Base-by-base conservation (phyloP, 805 yeast species). In the Barnettozyma californica region DNA sequence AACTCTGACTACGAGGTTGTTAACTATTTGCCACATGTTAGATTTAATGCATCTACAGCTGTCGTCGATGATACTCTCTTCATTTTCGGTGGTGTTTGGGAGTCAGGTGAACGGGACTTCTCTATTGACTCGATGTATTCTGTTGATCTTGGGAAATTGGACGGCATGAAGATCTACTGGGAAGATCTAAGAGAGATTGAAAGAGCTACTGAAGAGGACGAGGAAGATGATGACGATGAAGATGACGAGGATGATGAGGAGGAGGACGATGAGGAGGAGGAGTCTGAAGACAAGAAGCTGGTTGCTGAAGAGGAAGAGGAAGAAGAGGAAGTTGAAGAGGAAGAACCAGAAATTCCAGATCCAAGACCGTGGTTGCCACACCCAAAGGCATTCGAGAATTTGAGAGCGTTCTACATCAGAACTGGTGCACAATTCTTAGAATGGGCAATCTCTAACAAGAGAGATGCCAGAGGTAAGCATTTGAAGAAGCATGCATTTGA, bases 301-400 rank as follows among this genome's bases (percentile, higher is more conserved):
- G 68, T 61, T 41, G 70, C 66, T 9, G 70, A 63, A 27, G 71
- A 68, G 9, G 85, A 77, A 23, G 87, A 77, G n/a, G 87, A 80
- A 39, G 90, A 80, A 38, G 84, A 76, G 39, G 87, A 74, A 13
- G 78, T 64, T 2, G 83, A 73, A 41, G 84, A 73, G 27, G 81
- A 74, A 3, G 84, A 78, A 52, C 82, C 80, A 41, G 87, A 81
- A 53, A 78, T 84, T 56, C 95, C 96, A 16, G 99, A 92, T 66
- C 86, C 84, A 41, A 80, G 96, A 64, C 97, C 99, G 16, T 92
- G 96, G 96, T 75, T 92, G 47, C 97, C 98, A 43, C 97, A 91
- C 64, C 99, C 99, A 33, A 90, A 91, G 61, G 84, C 96, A 7
- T 94, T 92, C 60, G 98, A 92, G 69, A 69, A 80, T 2, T 71